Base-by-base conservation (phyloP, 176 grass and related monocot genomes). In the Zoysia japonica region DNA sequence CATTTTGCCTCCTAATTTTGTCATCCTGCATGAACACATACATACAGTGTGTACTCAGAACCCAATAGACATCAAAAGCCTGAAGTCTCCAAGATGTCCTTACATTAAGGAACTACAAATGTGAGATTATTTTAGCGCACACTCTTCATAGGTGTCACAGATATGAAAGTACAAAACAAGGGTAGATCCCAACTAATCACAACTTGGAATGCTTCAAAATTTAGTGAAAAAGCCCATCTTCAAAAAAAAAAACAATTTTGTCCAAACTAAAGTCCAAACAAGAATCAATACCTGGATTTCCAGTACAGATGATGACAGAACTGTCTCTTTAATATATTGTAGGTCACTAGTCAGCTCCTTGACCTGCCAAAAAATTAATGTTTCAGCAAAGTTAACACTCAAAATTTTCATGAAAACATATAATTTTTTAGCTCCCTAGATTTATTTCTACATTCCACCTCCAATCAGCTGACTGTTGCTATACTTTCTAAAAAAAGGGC, bases 261-360 rank as follows among this genome's bases (percentile, higher is more conserved):
- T 35, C 57, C 9, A 73, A 72, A 84, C n/a, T 38, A 46, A 82
- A 64, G 20, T 15, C 7, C 5, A 60, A n/a, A 79, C 20, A 0
- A 40, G 6, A 55, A 47, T 16, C 72, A 10, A 41, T 87, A 94
- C 92, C 92, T 91, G 78, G 9, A 82, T 51, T 87, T 94, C 92
- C 55, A 91, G 84, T 20, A 94, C 46, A 62, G 72, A 82, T 38
- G 84, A 94, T 8, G 89, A 79, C 56, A 75, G 80, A 7, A 94
- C 36, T 50, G 78, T 87, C 19, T 94, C 86, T 59, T 82, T 72
- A 72, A 94, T 80, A 75, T 83, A 94, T 19, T 89, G 70, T 43
- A 94, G 15, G 39, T 74, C 79, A 40, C 74, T 57, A 47, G 84
- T 91, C 37, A 89, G 53, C 81, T 56, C 55, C 52, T 36, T 67